Evolutionary conservation across 2,329 filamentous ascomycete genomes (phyloP).

Genomic region (Cytospora paraplurivora): DNA sequence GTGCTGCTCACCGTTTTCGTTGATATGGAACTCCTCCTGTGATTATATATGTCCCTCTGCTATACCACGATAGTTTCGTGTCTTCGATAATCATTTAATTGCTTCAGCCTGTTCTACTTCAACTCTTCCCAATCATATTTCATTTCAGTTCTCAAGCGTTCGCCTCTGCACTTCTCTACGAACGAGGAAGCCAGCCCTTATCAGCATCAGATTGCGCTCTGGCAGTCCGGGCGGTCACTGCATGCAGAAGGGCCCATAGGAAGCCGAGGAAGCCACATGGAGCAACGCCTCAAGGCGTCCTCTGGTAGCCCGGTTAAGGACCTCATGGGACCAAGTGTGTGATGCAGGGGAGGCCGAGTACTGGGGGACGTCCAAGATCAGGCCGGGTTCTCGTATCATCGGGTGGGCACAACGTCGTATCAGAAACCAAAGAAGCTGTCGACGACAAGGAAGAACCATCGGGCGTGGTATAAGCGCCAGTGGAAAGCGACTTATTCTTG

Average conservation of each 20-base stretch:
- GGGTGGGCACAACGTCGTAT: neutral
- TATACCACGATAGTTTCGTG: neutral
- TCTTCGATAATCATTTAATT: neutral
- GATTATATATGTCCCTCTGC: neutral
- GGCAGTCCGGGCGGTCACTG: neutral
- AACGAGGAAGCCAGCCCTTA: neutral
- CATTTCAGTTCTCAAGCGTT: neutral
- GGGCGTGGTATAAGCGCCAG: neutral
- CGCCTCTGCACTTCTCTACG: neutral
- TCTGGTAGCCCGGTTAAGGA: neutral
- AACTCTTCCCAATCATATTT: neutral
- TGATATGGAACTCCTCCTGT: neutral
- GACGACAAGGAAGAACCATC: neutral
- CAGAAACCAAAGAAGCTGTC: neutral
- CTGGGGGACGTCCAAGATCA: neutral
- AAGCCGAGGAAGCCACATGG: neutral
- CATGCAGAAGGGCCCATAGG: neutral
- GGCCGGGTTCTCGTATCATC: neutral
- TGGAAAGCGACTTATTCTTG: neutral
- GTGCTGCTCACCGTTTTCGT: neutral
- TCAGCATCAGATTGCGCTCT: neutral
- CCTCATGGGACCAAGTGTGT: neutral
- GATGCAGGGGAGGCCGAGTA: neutral
- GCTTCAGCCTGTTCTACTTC: no score
- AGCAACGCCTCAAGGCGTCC: neutral